Percentiles rank a stretch among this genome's conserved stretches.
phyloP scores from a whole-genome alignment of 768 basidiomycete genomes.

The Cystobasidiopsis lactophilus region DNA sequence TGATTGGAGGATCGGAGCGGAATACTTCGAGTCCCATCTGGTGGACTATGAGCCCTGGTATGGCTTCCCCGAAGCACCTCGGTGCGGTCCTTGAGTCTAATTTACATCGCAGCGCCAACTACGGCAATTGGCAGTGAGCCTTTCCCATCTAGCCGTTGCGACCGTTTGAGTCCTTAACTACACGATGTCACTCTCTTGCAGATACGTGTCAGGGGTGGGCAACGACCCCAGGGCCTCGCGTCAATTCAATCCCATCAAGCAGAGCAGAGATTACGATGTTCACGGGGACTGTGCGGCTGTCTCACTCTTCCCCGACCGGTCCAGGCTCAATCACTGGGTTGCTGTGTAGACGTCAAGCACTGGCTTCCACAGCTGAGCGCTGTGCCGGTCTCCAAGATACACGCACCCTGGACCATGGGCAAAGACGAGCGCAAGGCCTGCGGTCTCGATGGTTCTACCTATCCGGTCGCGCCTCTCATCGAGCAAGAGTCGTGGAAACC shows the following conservation, averaged over 20 bases:
- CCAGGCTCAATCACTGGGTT: rapidly evolving
- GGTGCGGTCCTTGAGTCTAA: not conserved
- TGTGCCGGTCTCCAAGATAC: slow-evolving; percentile 2
- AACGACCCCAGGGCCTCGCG: slow-evolving; percentile 17
- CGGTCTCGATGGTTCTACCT: slow-evolving; percentile 2
- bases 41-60: slow-evolving; percentile 23
- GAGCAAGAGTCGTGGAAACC: slow-evolving; percentile 16
- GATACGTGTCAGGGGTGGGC: slow-evolving; percentile 10
- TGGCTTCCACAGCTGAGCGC: slow-evolving; percentile 16
- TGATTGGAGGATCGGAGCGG: slow-evolving; percentile 32
- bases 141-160: not conserved
- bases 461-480: slow-evolving; percentile 11
- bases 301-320: not conserved
- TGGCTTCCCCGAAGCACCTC: not conserved
- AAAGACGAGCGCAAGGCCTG: slow-evolving; percentile 1
- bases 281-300: slow-evolving; percentile 6
- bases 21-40: slow-evolving; percentile 29
- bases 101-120: slow-evolving; percentile 4
- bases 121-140: slow-evolving; percentile 15
- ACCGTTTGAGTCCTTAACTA: not conserved
- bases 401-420: slow-evolving; percentile 16
- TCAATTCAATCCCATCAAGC: slow-evolving; percentile 20
- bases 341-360: slow-evolving; percentile 4
- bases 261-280: slow-evolving; percentile 14
- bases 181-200: not conserved